Conservation (phyloP, 2,329 filamentous ascomycete species). For the Neonectria ditissima region DNA sequence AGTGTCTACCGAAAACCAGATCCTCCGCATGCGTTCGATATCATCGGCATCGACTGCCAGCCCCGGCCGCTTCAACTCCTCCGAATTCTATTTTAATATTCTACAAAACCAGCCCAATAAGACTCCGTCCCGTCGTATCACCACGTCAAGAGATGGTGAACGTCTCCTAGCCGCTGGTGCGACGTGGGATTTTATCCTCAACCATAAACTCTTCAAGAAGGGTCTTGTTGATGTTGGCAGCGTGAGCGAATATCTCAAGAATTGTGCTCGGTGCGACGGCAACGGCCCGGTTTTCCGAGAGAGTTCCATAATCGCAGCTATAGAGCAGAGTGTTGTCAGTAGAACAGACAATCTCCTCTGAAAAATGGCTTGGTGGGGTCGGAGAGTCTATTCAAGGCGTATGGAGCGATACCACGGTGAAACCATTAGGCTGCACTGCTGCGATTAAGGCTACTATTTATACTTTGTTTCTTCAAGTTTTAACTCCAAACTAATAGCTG, state of each 20-base stretch:
- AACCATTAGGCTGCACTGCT: conserved; percentile 29
- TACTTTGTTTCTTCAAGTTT: neutral
- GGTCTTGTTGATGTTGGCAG: conserved; percentile 86
- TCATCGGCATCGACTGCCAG: conserved; percentile 68
- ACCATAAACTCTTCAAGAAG: conserved; percentile 79
- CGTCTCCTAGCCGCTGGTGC: conserved; percentile 79
- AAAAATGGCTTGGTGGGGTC: conserved; percentile 12
- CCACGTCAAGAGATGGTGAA: conserved; percentile 73
- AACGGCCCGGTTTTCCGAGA: conserved; percentile 91
- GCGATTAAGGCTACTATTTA: too few species aligned
- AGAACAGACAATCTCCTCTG: conserved; percentile 80
- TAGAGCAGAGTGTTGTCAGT: conserved; percentile 81
- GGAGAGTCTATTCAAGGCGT: conserved; percentile 11
- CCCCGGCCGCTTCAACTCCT: conserved; percentile 77
- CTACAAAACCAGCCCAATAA: conserved; percentile 72
- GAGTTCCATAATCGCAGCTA: conserved; percentile 75
- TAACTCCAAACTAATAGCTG: neutral
- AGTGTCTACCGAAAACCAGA: conserved; percentile 90
- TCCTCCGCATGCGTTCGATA: conserved; percentile 70
- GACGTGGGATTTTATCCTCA: conserved; percentile 91
- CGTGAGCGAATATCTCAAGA: conserved; percentile 83
- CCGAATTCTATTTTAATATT: conserved; percentile 75
- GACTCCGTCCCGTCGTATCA: conserved; percentile 74
- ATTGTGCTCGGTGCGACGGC: conserved; percentile 82
- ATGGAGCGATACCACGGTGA: conserved; percentile 28